Base-by-base conservation (phyloP, 129 eudicot genomes). In the Silybum marianum region DNA sequence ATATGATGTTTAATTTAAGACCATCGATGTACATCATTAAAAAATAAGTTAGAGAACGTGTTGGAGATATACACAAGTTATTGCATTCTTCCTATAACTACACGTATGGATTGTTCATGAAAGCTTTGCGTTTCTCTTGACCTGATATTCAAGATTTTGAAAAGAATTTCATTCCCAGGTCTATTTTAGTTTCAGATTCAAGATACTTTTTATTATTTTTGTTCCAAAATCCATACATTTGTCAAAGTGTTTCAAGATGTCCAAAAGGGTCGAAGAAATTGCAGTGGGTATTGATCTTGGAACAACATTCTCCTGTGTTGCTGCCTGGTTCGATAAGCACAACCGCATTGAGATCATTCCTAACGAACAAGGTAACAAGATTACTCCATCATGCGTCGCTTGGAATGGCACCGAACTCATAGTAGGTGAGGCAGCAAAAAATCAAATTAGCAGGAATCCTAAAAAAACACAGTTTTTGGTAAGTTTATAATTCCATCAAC, bases 401-500 rank as follows among this genome's bases (percentile, higher is more conserved):
- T 81, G 32, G 85, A 79, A 22, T 36, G 84, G 79, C 24, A 10
- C 72, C 0, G 25, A 81, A 4, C 1, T 65, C 5, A 25, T 81
- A 21, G 73, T 81, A 7, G 84, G 84, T 0, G 79, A 73, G 38
- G 77, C 71, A 10, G 83, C 83, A 4, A 79, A 79, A 51, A 79
- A 81, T 81, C 84, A 72, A 74, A 72, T 74, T 24, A 38, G 12
- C 73, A 81, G 73, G 13, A 81, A 81, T 44, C 72, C 84, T 39
- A 81, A 42, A 81, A 42, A 9, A 81, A 74, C 60, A 72, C 84
- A 2, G 68, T 40, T 73, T 73, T 38, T 25, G 84, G 84, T 81
- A 63, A 60, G 66, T 54, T 54, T 22, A 51, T 28, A 28, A 28
- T 16, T 51, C 16, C 63, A 18, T 16, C 4, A 48, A 4, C 63